Percentiles rank a stretch among this genome's conserved stretches.
phyloP scores from a whole-genome alignment of 1,284 basidiomycete genomes.

The Ceratobasidium sp. region DNA sequence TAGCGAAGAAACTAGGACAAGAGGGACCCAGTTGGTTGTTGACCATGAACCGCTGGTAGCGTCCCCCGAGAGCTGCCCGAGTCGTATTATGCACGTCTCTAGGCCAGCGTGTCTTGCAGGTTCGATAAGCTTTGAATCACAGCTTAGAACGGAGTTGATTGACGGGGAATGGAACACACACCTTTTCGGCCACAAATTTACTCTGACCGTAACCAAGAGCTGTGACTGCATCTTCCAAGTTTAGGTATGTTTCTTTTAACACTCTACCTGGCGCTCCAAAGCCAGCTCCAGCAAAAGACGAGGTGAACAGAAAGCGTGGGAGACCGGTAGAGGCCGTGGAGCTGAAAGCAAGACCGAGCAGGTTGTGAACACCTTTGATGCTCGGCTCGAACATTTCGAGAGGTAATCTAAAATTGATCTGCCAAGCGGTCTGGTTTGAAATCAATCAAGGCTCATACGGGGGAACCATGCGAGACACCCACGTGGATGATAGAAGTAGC shows the following conservation, averaged over 20 bases:
- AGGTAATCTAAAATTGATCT: constrained; percentile 47
- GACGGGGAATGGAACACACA: not conserved
- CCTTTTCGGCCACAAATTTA: constrained; percentile 27
- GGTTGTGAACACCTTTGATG: constrained; percentile 40
- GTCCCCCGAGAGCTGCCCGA: constrained; percentile 47
- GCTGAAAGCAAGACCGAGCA: constrained; percentile 46
- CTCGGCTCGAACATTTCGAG: constrained; percentile 47
- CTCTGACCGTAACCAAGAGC: constrained; percentile 16
- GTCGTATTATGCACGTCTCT: constrained; percentile 36
- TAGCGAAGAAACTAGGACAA: constrained; percentile 19
- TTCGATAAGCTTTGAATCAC: not conserved
- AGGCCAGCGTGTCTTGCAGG: constrained; percentile 13
- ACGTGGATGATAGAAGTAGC: constrained; percentile 55
- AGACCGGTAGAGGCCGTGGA: constrained; percentile 10
- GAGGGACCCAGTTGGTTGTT: constrained; percentile 42
- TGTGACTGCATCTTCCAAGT: not conserved
- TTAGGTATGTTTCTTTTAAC: not conserved
- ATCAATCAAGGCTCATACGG: not conserved
- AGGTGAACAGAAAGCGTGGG: constrained; percentile 4
- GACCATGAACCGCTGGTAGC: constrained; percentile 45
- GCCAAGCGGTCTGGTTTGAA: constrained; percentile 53
- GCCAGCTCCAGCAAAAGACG: constrained; percentile 17
- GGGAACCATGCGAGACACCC: not conserved
- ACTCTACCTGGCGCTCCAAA: not conserved
- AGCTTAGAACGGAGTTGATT: not conserved